These are phyloP conservation scores for Tephrocybe sp. DNA, from an alignment of 768 basidiomycete species.

Conservation along the genomic window DNA sequence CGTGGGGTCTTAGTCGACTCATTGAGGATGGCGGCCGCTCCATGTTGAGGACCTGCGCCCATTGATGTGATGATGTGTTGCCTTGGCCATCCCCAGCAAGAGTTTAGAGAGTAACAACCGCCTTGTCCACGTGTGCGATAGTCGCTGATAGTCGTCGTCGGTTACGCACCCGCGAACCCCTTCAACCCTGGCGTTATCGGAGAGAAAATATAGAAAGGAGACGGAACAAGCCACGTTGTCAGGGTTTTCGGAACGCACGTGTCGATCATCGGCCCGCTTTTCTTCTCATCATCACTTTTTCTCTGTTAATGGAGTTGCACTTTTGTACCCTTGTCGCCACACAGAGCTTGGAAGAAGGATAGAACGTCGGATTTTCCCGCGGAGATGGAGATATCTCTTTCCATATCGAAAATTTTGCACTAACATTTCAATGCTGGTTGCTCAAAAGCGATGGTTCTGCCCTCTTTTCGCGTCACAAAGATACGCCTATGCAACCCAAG, in stretches of 20 bases:
- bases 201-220: conserved; percentile 17
- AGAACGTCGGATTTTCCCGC: too few relatives aligned
- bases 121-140: conserved; percentile 9
- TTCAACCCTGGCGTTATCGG: conserved; percentile 27
- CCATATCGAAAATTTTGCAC: too few relatives aligned
- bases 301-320: background rate
- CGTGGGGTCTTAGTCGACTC: too few relatives aligned
- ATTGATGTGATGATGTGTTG: conserved; percentile 17
- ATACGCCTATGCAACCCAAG: background rate
- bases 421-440: too few relatives aligned
- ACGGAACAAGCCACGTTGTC: conserved; percentile 40
- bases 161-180: background rate
- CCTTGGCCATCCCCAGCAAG: conserved; percentile 11
- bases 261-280: conserved; percentile 22
- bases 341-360: too few relatives aligned
- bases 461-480: too few relatives aligned
- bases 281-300: conserved; percentile 1
- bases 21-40: too few relatives aligned
- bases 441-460: too few relatives aligned
- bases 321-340: background rate
- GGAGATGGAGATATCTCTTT: too few relatives aligned
- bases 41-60: too few relatives aligned
- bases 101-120: conserved; percentile 7
- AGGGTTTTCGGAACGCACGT: conserved; percentile 28
- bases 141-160: conserved; percentile 1